phyloP scores from a whole-genome alignment of 768 basidiomycete genomes.

The Boletus reticuloceps region DNA sequence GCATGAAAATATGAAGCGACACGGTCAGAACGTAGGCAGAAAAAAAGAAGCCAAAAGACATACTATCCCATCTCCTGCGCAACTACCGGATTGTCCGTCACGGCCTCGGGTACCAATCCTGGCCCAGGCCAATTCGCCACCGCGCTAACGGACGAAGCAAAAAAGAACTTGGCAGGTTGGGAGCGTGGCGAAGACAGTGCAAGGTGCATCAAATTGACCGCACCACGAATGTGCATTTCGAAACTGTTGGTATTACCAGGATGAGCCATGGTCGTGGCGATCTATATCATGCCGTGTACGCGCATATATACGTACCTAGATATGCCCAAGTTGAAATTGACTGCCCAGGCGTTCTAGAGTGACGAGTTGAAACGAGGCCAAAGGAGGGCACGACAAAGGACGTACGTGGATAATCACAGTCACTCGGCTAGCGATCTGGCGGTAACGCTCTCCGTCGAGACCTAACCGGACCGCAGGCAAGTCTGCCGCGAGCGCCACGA shows the following conservation, averaged over 20 bases:
- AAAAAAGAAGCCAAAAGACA: background rate
- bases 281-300: background rate
- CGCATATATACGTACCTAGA: constrained; percentile 15
- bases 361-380: background rate
- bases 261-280: background rate
- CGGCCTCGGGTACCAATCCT: constrained; percentile 19
- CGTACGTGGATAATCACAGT: constrained; percentile 48
- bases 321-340: constrained; percentile 48
- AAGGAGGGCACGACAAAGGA: background rate
- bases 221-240: constrained; percentile 48
- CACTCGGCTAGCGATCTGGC: constrained; percentile 30
- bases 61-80: constrained; percentile 36
- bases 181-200: constrained; percentile 37
- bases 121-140: constrained; percentile 22
- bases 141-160: constrained; percentile 47
- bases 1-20: background rate
- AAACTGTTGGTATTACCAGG: constrained; percentile 24
- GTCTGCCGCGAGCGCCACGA: constrained; percentile 44
- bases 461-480: constrained; percentile 41
- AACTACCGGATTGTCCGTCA: constrained; percentile 22
- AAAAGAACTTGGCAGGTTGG: constrained; percentile 43
- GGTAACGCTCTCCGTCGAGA: constrained; percentile 36
- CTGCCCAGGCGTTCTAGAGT: constrained; percentile 51
- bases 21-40: background rate
- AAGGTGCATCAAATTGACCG: constrained; percentile 48